Conservation (phyloP, 305 asterid genomes). For the Fraxinus sp. region DNA sequence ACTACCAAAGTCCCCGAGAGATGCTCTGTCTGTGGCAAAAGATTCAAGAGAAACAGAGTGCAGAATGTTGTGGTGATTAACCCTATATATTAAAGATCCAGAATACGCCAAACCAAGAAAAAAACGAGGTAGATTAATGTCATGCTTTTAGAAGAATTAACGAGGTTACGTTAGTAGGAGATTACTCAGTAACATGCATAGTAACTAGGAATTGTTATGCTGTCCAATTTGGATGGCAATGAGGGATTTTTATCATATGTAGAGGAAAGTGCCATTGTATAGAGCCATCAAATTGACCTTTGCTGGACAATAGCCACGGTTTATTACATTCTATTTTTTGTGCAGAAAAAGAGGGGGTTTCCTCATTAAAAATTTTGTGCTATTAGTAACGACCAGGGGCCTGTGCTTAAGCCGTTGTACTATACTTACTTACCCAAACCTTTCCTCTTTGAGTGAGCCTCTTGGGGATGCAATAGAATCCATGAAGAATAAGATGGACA, state of each 20-base stretch:
- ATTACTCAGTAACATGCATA: conserved; percentile 10
- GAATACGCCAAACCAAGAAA: not conserved
- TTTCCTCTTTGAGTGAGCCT: not conserved
- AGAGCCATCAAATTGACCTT: not conserved
- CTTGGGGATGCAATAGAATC: not conserved
- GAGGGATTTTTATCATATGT: conserved; percentile 32
- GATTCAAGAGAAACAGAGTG: conserved; percentile 32
- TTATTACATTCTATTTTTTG: not conserved
- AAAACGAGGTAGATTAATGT: not conserved
- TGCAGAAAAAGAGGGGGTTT: not conserved
- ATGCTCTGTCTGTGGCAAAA: conserved; percentile 92
- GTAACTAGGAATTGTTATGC: conserved; percentile 1
- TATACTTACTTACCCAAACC: not conserved
- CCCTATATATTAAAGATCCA: not conserved
- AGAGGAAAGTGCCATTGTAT: conserved; percentile 1
- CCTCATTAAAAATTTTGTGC: not conserved
- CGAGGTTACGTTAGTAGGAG: conserved; percentile 23
- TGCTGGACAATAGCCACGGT: not conserved
- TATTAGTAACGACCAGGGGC: not conserved
- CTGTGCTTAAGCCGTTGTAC: not conserved
- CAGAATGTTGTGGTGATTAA: conserved; percentile 73
- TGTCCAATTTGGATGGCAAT: conserved; percentile 23
- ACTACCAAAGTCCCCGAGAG: conserved; percentile 92
- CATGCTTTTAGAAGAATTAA: conserved; percentile 5
- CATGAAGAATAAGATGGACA: not conserved